These are phyloP conservation scores for Naganishia sp. DNA, from an alignment of 1,284 basidiomycete genomes.

Conservation along the genomic window DNA sequence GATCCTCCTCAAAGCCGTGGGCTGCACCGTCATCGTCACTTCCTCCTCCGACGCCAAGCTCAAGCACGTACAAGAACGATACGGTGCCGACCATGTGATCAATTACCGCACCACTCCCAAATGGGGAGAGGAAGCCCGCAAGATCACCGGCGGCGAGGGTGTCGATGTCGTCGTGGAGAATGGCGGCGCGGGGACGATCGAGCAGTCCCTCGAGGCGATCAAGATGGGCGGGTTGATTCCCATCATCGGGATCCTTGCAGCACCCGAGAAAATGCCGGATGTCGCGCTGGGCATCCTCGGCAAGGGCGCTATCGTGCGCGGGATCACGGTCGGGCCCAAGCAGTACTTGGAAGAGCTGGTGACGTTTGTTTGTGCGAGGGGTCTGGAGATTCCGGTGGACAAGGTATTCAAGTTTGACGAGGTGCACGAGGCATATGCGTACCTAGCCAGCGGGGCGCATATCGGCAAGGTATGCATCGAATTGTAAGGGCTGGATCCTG, in stretches of 20 bases:
- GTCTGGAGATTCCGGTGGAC: slow-evolving; percentile 58
- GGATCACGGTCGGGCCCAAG: slow-evolving; percentile 51
- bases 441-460: slow-evolving; percentile 57
- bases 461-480: slow-evolving; percentile 60
- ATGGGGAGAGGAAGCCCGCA: slow-evolving; percentile 18
- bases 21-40: slow-evolving; percentile 24
- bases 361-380: slow-evolving; percentile 54
- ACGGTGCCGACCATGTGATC: slow-evolving; percentile 29
- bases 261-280: slow-evolving; percentile 9
- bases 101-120: slow-evolving; percentile 13
- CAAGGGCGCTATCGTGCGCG: slow-evolving; percentile 43
- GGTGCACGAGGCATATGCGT: slow-evolving; percentile 56
- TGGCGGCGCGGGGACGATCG: slow-evolving; percentile 60
- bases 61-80: neutral
- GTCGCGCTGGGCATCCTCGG: slow-evolving; percentile 31
- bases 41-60: slow-evolving; percentile 24
- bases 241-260: slow-evolving; percentile 58
- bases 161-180: slow-evolving; percentile 43
- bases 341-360: slow-evolving; percentile 59
- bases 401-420: slow-evolving; percentile 60
- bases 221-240: slow-evolving; percentile 58
- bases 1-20: slow-evolving; percentile 15
- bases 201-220: slow-evolving; percentile 56
- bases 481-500: neutral
- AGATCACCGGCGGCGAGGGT: slow-evolving; percentile 3